phyloP scores from a whole-genome alignment of 805 yeast species.

The Myxozyma udenii region DNA sequence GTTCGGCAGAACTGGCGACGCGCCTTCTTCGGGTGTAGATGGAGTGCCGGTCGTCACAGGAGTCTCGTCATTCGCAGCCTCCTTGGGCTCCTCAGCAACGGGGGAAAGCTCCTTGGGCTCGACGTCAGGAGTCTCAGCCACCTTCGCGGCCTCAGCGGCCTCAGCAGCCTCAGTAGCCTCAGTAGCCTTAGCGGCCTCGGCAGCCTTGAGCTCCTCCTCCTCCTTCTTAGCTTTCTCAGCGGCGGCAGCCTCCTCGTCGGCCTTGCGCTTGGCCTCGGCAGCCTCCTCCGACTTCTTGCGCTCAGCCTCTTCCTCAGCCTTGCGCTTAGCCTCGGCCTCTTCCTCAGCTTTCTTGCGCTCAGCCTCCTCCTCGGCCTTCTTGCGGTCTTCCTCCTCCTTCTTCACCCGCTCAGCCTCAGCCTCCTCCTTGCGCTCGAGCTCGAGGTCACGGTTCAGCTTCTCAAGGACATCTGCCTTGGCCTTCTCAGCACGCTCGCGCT shows the following conservation, averaged over 20 bases:
- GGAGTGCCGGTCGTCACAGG: constrained; percentile 24
- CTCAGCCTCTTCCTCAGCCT: constrained; percentile 27
- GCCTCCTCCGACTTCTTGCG: constrained; percentile 28
- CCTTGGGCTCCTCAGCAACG: constrained; percentile 2
- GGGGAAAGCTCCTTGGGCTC: constrained; percentile 4
- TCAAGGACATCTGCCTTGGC: constrained; percentile 21
- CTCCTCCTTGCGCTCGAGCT: constrained; percentile 6
- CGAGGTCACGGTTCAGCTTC: constrained; percentile 14
- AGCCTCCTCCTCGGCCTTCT: constrained; percentile 17
- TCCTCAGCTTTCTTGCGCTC: constrained; percentile 18
- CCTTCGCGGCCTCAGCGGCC: constrained; percentile 8
- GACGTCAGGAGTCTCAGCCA: neutral
- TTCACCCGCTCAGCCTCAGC: constrained; percentile 20
- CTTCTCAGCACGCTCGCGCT: constrained; percentile 24
- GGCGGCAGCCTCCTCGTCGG: neutral
- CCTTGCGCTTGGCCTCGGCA: constrained; percentile 8
- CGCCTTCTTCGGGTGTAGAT: constrained; percentile 23
- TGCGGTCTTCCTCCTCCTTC: constrained; percentile 11
- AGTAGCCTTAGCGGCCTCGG: constrained; percentile 17
- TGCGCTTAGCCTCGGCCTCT: constrained; percentile 6
- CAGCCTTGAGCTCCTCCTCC: constrained; percentile 19
- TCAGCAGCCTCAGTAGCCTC: constrained; percentile 5
- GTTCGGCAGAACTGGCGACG: constrained; percentile 21
- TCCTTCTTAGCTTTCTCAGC: constrained; percentile 11
- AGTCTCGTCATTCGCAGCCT: constrained; percentile 20